Evolutionary conservation across 495 filamentous ascomycete genomes (phyloP).

Genomic region (Pyronema omphalodes): DNA sequence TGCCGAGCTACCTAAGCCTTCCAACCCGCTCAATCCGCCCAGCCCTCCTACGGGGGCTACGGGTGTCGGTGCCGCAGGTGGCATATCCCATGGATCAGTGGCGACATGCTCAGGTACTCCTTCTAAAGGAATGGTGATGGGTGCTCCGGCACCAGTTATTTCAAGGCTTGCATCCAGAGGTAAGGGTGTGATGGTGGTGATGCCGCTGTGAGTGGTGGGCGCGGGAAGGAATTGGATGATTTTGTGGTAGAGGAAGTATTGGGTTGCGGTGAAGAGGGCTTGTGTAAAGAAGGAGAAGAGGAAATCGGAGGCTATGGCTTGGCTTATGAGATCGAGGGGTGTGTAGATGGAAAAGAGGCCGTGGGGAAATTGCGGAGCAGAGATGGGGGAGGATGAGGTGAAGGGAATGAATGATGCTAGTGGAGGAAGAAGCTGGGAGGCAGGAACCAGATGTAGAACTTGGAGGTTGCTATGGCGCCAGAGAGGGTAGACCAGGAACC

Average conservation of each 20-base stretch:
- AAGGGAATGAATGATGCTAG: slow-evolving; percentile 15
- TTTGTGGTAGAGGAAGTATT: slow-evolving; percentile 13
- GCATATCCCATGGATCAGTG: slow-evolving; percentile 3
- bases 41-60: slow-evolving; percentile 5
- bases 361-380: slow-evolving; percentile 2
- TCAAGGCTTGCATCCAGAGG: no score
- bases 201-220: slow-evolving; percentile 3
- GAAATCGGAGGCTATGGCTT: slow-evolving; percentile 14
- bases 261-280: slow-evolving; percentile 5
- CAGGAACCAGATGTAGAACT: slow-evolving; percentile 16
- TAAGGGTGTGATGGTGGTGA: not conserved
- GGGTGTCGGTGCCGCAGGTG: not conserved
- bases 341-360: slow-evolving; percentile 11
- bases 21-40: slow-evolving; percentile 6
- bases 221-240: slow-evolving; percentile 15
- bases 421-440: slow-evolving; percentile 17
- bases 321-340: slow-evolving; percentile 6
- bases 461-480: slow-evolving; percentile 20
- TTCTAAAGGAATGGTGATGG: no score
- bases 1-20: slow-evolving; percentile 3
- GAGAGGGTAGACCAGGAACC: slow-evolving; percentile 22
- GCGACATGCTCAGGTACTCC: slow-evolving; percentile 1
- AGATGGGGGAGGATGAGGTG: slow-evolving; percentile 15
- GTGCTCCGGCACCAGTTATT: no score
- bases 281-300: slow-evolving; percentile 19